Base-by-base conservation (phyloP, 805 yeast species). In the Ogataea nakhonphanomensis region DNA sequence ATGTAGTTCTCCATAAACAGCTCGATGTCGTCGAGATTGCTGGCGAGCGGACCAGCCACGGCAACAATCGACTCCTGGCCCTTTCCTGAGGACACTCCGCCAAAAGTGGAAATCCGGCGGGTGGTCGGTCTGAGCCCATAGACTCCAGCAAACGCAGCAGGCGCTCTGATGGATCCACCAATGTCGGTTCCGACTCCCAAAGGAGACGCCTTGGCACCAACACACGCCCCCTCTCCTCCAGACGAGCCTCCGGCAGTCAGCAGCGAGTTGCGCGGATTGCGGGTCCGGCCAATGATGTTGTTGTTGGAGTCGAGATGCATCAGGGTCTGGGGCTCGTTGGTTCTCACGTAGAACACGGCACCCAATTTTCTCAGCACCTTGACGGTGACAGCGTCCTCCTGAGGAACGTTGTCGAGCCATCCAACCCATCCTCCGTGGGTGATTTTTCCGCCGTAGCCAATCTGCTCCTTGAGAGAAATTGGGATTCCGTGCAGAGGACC, bases 401-500 rank as follows among this genome's bases (percentile, higher is more conserved):
- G 54, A 8, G 79, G 66, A 13, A 76, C 61, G 50, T 73, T 66
- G 38, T 70, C 73, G 31, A 78, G 57, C 59, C 65, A 54, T 2
- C 72, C 71, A 32, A 78, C 84, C 62, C 74, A 78, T 8, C 80
- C 76, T 26, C 79, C 85, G 45, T 75, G 75, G 14, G 83, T 78
- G 49, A 73, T 68, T 45, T 67, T 73, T 22, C 74, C 81, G 39
- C 65, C 69, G 52, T 67, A 73, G 42, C 70, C 67, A 57, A 77
- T 71, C 55, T 80, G 87, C 55, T 82, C 88, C 53, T 81, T 82
- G 30, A 81, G 61, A 0, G 87, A 80, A 30, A 82, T 59, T 12
- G 88, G 88, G 28, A 81, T 63, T 30, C 88, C 88, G 50, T 81
- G 88, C 43, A 81, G 61, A 8, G 86, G 84, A 30, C 88, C 89